Conservation (phyloP, 345 rosid species). For the Erucastrum elatum region DNA sequence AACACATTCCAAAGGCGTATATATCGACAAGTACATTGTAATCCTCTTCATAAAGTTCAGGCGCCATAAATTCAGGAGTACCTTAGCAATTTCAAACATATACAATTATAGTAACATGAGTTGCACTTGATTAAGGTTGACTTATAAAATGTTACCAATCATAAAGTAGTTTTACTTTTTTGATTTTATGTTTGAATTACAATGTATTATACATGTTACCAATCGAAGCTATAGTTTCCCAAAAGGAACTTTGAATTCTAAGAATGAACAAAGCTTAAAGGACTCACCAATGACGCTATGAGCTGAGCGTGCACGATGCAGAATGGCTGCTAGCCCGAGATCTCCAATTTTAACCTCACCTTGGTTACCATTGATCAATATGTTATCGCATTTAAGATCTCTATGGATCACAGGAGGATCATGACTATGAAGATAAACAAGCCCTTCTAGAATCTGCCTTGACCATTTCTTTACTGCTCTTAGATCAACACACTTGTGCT, state of each 20-base stretch:
- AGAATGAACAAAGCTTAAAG: background rate
- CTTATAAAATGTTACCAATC: background rate
- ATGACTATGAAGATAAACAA: constrained; percentile 83
- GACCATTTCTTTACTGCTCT: constrained; percentile 96
- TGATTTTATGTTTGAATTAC: background rate
- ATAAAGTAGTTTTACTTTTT: background rate
- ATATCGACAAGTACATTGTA: constrained; percentile 95
- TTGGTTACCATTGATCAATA: constrained; percentile 92
- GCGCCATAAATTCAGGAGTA: constrained; percentile 99
- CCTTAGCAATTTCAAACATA: constrained; percentile 47
- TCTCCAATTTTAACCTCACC: constrained; percentile 98
- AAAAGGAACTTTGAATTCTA: background rate
- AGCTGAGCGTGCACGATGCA: constrained; percentile 70
- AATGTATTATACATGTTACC: background rate
- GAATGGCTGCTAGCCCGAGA: constrained; percentile 81
- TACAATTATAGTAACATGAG: background rate
- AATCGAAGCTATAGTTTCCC: background rate
- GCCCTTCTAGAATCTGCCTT: constrained; percentile 81
- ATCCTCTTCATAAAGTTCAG: constrained; percentile 96
- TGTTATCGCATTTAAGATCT: constrained; percentile 94
- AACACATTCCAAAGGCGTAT: constrained; percentile 97
- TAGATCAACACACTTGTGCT: constrained; percentile 83
- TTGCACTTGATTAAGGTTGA: background rate
- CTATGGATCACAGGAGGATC: constrained; percentile 95
- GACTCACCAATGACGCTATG: constrained; percentile 81